These are phyloP conservation scores for Talaromyces liani DNA, from an alignment of 495 filamentous ascomycete species.

Conservation along the genomic window DNA sequence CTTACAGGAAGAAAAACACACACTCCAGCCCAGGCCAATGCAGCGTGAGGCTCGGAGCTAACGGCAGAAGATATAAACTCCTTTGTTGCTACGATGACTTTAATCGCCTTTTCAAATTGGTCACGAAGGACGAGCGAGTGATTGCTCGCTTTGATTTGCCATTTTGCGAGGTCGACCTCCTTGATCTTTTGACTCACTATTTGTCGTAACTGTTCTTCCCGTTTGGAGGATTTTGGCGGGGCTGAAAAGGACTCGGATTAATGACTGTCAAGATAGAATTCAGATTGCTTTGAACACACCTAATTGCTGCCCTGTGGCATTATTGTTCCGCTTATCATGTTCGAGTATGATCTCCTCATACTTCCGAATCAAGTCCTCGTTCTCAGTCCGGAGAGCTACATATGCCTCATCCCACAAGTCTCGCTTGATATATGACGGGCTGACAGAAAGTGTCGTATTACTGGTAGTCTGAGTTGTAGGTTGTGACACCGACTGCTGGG, in stretches of 20 bases:
- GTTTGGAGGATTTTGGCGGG: background rate
- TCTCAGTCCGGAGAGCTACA: background rate
- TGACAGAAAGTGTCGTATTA: background rate
- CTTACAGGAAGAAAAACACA: conserved; percentile 10
- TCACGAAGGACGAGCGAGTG: conserved; percentile 4
- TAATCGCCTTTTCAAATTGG: conserved; percentile 7
- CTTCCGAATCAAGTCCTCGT: background rate
- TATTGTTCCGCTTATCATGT: background rate
- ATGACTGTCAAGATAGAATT: background rate
- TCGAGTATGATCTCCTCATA: background rate
- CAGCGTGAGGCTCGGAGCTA: conserved; percentile 10
- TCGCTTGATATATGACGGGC: background rate
- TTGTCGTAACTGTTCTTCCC: conserved; percentile 1
- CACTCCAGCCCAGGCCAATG: conserved; percentile 10
- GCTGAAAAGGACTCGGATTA: background rate
- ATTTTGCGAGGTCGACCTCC: background rate
- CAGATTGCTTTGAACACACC: background rate
- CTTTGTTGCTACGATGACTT: conserved; percentile 9
- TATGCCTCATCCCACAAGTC: background rate
- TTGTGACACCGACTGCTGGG: background rate
- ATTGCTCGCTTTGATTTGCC: background rate
- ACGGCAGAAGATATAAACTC: conserved; percentile 11
- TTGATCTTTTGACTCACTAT: background rate
- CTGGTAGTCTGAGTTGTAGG: background rate
- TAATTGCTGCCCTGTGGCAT: background rate